Percentiles rank a stretch among this genome's conserved stretches.
Conservation (phyloP, 805 yeast genomes). For the Saccharomycopsis schoenii region DNA sequence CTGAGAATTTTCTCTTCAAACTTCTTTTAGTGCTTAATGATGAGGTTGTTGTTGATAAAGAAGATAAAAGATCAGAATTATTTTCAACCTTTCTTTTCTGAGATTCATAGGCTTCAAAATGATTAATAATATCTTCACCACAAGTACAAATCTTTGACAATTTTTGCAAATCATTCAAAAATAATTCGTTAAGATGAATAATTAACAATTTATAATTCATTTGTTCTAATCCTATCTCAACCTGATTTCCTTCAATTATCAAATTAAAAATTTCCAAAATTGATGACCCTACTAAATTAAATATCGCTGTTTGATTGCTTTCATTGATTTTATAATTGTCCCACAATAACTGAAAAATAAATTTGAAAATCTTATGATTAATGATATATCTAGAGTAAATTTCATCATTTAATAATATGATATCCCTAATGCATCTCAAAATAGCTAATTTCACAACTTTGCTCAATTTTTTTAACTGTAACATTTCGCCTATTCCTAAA, state of each 20-base stretch:
- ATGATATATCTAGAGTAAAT: conserved; percentile 48
- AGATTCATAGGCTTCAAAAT: neutral
- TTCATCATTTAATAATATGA: conserved; percentile 54
- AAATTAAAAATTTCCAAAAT: conserved; percentile 59
- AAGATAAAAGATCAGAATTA: neutral
- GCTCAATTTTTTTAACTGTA: conserved; percentile 28
- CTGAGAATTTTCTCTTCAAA: neutral
- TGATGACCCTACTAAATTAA: conserved; percentile 61
- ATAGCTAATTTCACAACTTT: conserved; percentile 56
- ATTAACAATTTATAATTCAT: neutral
- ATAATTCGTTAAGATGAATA: neutral
- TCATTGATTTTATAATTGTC: conserved; percentile 27
- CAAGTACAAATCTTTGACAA: neutral
- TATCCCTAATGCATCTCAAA: conserved; percentile 55
- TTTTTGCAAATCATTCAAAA: neutral
- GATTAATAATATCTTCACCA: neutral
- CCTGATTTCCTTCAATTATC: conserved; percentile 20
- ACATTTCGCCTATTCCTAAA: conserved; percentile 41
- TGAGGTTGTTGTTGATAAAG: neutral
- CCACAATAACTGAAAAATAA: conserved; percentile 40
- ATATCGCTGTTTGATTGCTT: conserved; percentile 28
- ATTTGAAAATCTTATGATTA: conserved; percentile 39
- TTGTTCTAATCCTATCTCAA: conserved; percentile 1
- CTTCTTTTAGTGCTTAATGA: neutral
- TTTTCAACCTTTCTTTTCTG: neutral